Evolutionary conservation across 2,329 filamentous ascomycete species (phyloP), one percentile per base, ranked within the genome.

Genomic region (Paecilomyces sp.): DNA sequence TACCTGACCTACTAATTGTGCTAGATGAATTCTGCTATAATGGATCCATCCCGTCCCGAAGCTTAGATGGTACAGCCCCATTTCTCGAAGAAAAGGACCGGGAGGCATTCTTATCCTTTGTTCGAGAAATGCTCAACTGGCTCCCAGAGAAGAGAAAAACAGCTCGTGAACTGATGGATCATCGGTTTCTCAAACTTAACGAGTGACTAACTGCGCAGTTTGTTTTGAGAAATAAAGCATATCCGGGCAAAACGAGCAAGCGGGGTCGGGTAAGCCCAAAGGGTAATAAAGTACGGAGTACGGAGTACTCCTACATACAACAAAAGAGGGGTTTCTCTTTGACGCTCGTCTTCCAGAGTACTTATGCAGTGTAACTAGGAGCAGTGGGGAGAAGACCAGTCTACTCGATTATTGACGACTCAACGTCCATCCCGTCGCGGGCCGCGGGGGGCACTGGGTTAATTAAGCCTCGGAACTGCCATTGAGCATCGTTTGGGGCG

Each of bases 101-200:
- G 62, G 67, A 68, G 15, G 58, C 59, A 2, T 74, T 75, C 55
- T 60, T 75, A 13, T 68, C 69, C 5, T 75, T 75, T 61, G 65
- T 66, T 11, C 64, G 66, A 50, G 60, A 63, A 15, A 75, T 75
- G 73, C 66, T 76, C n/a, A 60, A 59, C 11, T 76, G 72, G 74
- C 52, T 66, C 4, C 72, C 73, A 2, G 68, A 72, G 55, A 62
- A 75, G 57, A 70, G 74, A 41, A 71, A 68, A 54, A 75, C 70
- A 22, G 74, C 74, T 33, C 65, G 65, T 15, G 70, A 76, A 58
- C 57, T 76, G 31, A 68, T 72, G 31, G 66, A 74, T 2, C 70
- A 76, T 66, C 70, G 58, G 67, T 76, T 59, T 75, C 76, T 61
- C 30, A 55, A 63, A 33, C 31, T 33, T 33, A 7, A 7, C 4